A percentile compares a stretch with the other conserved stretches of the same genome.
Evolutionary conservation across 1,284 basidiomycete species (phyloP).

Genomic region (Entoloma clypeatum): DNA sequence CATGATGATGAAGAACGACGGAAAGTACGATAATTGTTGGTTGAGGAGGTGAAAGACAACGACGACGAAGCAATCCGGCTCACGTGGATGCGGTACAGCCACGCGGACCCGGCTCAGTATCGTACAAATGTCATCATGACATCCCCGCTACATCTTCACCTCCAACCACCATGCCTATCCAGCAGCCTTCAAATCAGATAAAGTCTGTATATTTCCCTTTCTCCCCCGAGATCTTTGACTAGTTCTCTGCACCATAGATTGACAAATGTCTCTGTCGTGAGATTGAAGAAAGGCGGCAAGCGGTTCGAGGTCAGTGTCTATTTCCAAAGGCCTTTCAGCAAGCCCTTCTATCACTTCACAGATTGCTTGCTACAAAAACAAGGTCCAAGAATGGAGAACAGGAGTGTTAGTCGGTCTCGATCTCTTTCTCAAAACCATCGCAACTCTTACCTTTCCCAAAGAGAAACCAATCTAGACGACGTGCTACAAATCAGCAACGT

Average conservation of each 20-base stretch:
- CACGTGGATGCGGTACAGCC: too few species aligned
- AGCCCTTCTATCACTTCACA: conserved; percentile 27
- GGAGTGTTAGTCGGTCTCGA: conserved; percentile 63
- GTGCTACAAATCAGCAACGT: conserved; percentile 97
- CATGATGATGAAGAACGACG: conserved; percentile 41
- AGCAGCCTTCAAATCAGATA: conserved; percentile 86
- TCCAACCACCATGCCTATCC: conserved; percentile 46
- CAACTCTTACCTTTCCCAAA: conserved; percentile 31
- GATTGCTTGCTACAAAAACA: conserved; percentile 99
- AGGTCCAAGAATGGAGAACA: conserved; percentile 94
- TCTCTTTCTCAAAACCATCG: conserved; percentile 5
- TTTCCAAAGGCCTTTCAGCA: neutral
- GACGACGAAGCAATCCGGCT: too few species aligned
- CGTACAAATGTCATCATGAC: conserved; percentile 1
- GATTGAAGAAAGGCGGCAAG: conserved; percentile 95
- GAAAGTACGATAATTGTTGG: conserved; percentile 3
- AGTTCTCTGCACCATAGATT: conserved; percentile 53
- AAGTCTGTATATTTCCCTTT: conserved; percentile 46
- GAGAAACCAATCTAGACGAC: conserved; percentile 92
- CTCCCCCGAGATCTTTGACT: conserved; percentile 14
- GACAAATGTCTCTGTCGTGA: conserved; percentile 95
- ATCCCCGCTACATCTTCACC: conserved; percentile 6
- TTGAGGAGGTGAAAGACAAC: neutral
- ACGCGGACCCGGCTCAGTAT: too few species aligned
- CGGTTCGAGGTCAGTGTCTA: conserved; percentile 77